These are phyloP conservation scores for Kurtzmaniella quercitrusa DNA, from an alignment of 1,139 yeast species.

Conservation along the genomic window DNA sequence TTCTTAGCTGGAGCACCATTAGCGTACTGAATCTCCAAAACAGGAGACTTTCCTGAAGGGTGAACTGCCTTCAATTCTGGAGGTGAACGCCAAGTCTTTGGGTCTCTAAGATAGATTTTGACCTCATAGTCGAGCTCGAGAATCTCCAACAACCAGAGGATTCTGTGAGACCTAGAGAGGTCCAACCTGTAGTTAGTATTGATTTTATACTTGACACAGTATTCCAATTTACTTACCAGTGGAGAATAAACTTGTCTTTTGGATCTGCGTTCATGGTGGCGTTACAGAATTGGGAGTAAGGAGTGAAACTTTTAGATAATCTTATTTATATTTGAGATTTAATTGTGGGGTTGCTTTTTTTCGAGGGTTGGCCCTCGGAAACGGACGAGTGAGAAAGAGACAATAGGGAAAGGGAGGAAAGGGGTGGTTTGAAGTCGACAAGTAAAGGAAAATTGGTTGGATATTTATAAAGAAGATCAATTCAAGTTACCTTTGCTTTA, in stretches of 20 bases:
- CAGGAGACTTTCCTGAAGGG: conserved; percentile 56
- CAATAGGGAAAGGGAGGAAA: not conserved
- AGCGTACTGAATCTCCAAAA: conserved; percentile 42
- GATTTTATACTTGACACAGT: not conserved
- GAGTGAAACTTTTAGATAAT: not conserved
- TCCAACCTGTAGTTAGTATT: conserved; percentile 32
- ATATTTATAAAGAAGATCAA: no score
- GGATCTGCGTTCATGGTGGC: conserved; percentile 3
- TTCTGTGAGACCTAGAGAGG: conserved; percentile 50
- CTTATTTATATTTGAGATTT: not conserved
- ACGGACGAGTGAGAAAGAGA: no score
- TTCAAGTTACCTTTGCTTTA: no score
- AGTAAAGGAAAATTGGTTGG: no score
- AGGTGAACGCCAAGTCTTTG: conserved; percentile 41
- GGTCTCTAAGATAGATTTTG: conserved; percentile 45
- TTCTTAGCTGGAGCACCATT: conserved; percentile 37
- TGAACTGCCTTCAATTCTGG: conserved; percentile 47
- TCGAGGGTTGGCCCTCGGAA: no score
- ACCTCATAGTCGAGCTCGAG: conserved; percentile 50
- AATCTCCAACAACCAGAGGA: conserved; percentile 54
- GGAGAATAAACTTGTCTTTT: conserved; percentile 24
- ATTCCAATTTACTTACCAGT: conserved; percentile 22
- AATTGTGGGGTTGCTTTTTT: conserved; percentile 2
- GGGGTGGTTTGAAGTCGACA: not conserved
- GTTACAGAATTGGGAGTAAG: no score